Percentiles rank a stretch among this genome's conserved stretches.
phyloP scores from a whole-genome alignment of 2,329 filamentous ascomycete genomes.

The Stagonosporopsis chrysanthemi region DNA sequence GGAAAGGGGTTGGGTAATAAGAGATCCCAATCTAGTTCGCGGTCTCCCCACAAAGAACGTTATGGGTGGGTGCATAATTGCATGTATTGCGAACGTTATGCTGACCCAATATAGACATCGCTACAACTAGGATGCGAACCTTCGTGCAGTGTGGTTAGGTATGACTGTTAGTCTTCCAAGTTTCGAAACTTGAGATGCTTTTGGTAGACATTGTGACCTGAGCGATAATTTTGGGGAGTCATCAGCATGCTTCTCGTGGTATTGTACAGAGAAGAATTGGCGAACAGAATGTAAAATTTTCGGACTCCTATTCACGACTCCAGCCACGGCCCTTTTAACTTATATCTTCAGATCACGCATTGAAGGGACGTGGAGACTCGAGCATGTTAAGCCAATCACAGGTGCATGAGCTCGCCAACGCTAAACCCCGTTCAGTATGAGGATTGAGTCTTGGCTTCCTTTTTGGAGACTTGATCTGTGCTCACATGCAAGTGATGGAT shows the following conservation, averaged over 20 bases:
- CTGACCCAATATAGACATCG: slow-evolving; percentile 1
- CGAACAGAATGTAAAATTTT: background rate
- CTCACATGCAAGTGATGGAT: background rate
- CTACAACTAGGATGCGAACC: background rate
- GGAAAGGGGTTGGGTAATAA: background rate
- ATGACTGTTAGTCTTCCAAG: no score
- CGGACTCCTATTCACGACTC: background rate
- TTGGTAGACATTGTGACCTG: no score
- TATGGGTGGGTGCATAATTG: slow-evolving; percentile 5
- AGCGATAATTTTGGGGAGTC: background rate
- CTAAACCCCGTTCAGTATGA: slow-evolving; percentile 1
- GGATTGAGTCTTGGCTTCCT: slow-evolving; percentile 18
- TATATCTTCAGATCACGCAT: slow-evolving; percentile 2
- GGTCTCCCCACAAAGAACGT: slow-evolving; percentile 10
- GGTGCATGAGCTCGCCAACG: background rate
- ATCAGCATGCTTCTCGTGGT: background rate
- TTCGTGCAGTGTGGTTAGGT: background rate
- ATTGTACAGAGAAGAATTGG: background rate
- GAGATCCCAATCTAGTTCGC: slow-evolving; percentile 1
- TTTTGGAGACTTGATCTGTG: background rate
- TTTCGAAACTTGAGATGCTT: background rate
- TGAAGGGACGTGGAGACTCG: background rate
- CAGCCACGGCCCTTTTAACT: background rate
- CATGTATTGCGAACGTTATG: background rate
- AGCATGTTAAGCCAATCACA: slow-evolving; percentile 2